phyloP scores from a whole-genome alignment of 495 filamentous ascomycete species.

The Talaromyces borbonicus region DNA sequence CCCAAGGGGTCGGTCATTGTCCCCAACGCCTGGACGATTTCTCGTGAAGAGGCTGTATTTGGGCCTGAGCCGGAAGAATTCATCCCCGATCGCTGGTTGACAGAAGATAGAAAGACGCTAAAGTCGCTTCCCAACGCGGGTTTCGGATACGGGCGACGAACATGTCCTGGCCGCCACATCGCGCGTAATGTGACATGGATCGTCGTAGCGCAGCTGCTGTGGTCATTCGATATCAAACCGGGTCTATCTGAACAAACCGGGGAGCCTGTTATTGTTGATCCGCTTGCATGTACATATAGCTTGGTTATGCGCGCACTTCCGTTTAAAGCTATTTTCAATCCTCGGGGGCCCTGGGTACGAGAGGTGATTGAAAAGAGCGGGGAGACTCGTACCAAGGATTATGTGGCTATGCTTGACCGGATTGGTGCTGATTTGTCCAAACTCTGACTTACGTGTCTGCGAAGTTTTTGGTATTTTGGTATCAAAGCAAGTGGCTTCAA shows the following conservation, averaged over 20 bases:
- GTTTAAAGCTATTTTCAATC: slow-evolving; percentile 17
- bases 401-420: slow-evolving; percentile 20
- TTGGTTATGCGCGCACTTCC: slow-evolving; percentile 17
- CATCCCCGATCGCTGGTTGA: slow-evolving; percentile 18
- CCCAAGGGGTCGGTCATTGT: slow-evolving; percentile 10
- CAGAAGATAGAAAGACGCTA: slow-evolving; percentile 11
- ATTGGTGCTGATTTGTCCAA: slow-evolving; percentile 17
- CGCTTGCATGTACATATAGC: slow-evolving; percentile 17
- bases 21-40: slow-evolving; percentile 10
- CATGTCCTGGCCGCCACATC: slow-evolving; percentile 19
- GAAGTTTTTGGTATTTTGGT: too few species aligned
- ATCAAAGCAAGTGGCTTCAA: too few species aligned
- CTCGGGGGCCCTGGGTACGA: slow-evolving; percentile 14
- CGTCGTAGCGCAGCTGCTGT: slow-evolving; percentile 17
- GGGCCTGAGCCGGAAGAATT: slow-evolving; percentile 15
- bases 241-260: slow-evolving; percentile 7
- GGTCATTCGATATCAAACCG: slow-evolving; percentile 24
- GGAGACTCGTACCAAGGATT: slow-evolving; percentile 15
- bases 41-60: slow-evolving; percentile 10
- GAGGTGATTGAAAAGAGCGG: slow-evolving; percentile 10
- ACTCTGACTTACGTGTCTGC: too few species aligned
- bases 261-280: slow-evolving; percentile 13
- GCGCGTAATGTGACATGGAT: slow-evolving; percentile 20
- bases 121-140: slow-evolving; percentile 7
- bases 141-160: slow-evolving; percentile 23